A percentile compares a stretch with the other conserved stretches of the same genome.
phyloP scores from a whole-genome alignment of 2,329 filamentous ascomycete species.

The Xylogone sp. region DNA sequence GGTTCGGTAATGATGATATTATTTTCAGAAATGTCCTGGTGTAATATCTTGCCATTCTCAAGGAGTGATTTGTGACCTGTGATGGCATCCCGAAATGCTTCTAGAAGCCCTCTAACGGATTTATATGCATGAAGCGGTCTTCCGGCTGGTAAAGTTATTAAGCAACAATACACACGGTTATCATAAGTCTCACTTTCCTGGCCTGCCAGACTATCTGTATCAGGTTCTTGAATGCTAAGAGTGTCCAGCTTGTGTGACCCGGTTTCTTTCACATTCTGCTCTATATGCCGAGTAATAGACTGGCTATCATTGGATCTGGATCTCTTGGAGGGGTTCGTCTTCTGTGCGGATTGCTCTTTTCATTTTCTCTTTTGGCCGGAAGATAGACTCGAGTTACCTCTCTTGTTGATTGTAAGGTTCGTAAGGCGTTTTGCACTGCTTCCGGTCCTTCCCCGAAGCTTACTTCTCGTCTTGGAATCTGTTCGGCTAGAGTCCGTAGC shows the following conservation, averaged over 20 bases:
- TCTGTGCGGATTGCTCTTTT: slow-evolving; percentile 1
- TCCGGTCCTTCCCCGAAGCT: no score
- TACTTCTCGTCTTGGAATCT: slow-evolving; percentile 2
- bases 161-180: slow-evolving; percentile 27
- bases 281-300: no score
- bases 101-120: slow-evolving; percentile 21
- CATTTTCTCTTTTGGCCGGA: slow-evolving; percentile 5
- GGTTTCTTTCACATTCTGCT: slow-evolving; percentile 8
- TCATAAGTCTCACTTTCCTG: slow-evolving; percentile 14
- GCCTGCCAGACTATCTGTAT: slow-evolving; percentile 16
- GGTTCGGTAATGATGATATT: slow-evolving; percentile 1
- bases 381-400: slow-evolving; percentile 2
- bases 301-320: slow-evolving; percentile 1
- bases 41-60: slow-evolving; percentile 39
- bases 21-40: slow-evolving; percentile 3
- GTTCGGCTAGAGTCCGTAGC: slow-evolving; percentile 4
- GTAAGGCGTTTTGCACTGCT: background rate
- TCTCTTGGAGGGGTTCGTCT: slow-evolving; percentile 1
- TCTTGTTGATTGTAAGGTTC: slow-evolving; percentile 4
- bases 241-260: slow-evolving; percentile 12
- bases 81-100: slow-evolving; percentile 42
- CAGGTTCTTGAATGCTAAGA: slow-evolving; percentile 20
- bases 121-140: slow-evolving; percentile 43
- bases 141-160: slow-evolving; percentile 42
- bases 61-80: slow-evolving; percentile 35